Base-by-base conservation (phyloP, 305 asterid genomes). In the Fraxinus albicans region DNA sequence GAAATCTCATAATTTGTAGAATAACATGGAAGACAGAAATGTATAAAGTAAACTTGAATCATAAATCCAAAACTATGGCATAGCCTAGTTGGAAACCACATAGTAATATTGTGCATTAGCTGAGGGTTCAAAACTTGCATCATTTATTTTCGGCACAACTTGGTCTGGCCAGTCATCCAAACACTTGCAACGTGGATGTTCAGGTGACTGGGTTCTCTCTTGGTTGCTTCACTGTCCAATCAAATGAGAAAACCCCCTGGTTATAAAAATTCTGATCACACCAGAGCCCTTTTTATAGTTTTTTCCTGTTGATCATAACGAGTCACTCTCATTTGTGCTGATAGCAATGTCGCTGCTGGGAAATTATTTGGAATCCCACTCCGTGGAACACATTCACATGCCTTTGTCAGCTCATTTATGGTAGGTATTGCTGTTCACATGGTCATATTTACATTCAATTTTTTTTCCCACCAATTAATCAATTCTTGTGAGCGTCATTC, bases 371-470 rank as follows among this genome's bases (percentile, higher is more conserved):
- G 99, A 84, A 97, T 97, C 81, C 99, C 99, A 76, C 98, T 97
- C 58, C 96, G 99, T n/a, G 99, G 99, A 86, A 97, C 99, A 55
- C 99, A 97, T 87, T 97, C 99, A 63, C 99, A 97, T 90, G 98
- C 99, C 85, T 97, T 95, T 86, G 98, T 95, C 86, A 95, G 99
- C 94, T 95, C 99, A 82, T 97, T 92, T 85, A 89, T 90, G 99
- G 99, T 97, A 86, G 83, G 92, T 87, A 72, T 17, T 31, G 75
- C 10, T 29, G 36, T 29, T 33, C 47, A 72, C 10, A 17, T 2
- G 42, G 76, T 36, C 44, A 31, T 31, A 72, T 33, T 72, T 4
- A 31, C 77, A 33, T 72, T 34, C 77, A 67, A 9, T 67, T 65
- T 6, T 9, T 8, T 63, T 58, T 58, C 12, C 76, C 77, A 73